Base-by-base conservation (phyloP, 305 asterid genomes). In the Solanum hybrid region DNA sequence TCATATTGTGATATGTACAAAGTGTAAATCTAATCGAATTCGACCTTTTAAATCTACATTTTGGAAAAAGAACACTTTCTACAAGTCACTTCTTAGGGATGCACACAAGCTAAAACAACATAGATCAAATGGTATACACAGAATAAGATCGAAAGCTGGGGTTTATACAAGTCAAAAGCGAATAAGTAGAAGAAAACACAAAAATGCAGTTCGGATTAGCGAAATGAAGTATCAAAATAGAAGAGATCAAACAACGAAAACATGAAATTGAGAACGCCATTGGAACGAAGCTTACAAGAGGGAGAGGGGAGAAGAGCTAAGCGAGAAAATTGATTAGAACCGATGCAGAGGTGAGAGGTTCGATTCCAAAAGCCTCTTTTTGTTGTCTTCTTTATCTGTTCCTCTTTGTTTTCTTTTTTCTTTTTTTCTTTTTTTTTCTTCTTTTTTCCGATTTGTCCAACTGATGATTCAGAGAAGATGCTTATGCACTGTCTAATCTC, bases 211-310 rank as follows among this genome's bases (percentile, higher is more conserved):
- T 84, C 6, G 37, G 19, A 27, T 82, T 42, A 82, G 38, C 72
- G 87, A 27, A 17, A 84, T 84, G 40, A 82, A 29, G 73, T 84
- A 45, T 17, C 6, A 45, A 19, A 84, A 45, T 10, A 42, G 19
- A 82, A 82, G 73, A 84, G 87, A 84, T 45, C 87, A 84, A 45
- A 45, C 87, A 29, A 45, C n/a, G 32, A 14, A 45, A 82, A 45
- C 73, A 42, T 84, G 87, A 84, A 84, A 84, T 27, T 29, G 17
- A 26, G 24, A 84, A 45, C 27, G 36, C 3, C 72, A 27, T 26
- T 42, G 71, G 17, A 82, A 42, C 38, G 31, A 81, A 89, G 60
- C 88, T 87, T 89, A 91, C 90, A 85, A 89, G 91, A 87, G 78
- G 86, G 56, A 10, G 6, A 42, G 88, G 45, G 51, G 72, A 14